Percentiles rank a stretch among this genome's conserved stretches.
These are phyloP conservation scores for Brassica carinata DNA, from an alignment of 345 rosid species.

Conservation along the genomic window DNA sequence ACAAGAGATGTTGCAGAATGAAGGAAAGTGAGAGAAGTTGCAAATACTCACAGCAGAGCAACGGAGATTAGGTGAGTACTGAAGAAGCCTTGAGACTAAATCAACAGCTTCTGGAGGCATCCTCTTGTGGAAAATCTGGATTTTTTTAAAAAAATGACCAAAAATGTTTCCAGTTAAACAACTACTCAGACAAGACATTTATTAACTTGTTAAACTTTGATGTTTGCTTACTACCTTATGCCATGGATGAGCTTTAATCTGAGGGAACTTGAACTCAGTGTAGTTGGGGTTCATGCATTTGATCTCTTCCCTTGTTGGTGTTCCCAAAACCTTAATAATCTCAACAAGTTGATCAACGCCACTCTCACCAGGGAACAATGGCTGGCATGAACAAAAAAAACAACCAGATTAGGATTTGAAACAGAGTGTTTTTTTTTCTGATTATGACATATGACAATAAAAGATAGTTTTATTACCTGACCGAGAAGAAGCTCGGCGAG, in stretches of 20 bases:
- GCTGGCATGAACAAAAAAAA: slow-evolving; percentile 51
- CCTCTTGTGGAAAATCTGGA: slow-evolving; percentile 88
- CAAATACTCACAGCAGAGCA: slow-evolving; percentile 77
- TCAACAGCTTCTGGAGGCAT: slow-evolving; percentile 99
- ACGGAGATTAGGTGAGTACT: slow-evolving; percentile 95
- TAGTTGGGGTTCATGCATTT: slow-evolving; percentile 99
- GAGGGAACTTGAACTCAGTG: slow-evolving; percentile 95
- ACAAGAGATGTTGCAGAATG: not conserved
- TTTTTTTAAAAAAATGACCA: not conserved
- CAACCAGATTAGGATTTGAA: not conserved
- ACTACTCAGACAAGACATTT: too few species aligned
- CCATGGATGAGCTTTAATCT: slow-evolving; percentile 99
- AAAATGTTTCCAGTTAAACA: slow-evolving; percentile 14
- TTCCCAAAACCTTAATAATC: slow-evolving; percentile 96
- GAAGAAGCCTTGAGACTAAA: slow-evolving; percentile 92
- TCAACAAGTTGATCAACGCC: slow-evolving; percentile 99
- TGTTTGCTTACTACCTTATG: slow-evolving; percentile 64
- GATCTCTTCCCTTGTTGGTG: slow-evolving; percentile 97
- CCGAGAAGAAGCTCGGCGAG: slow-evolving; percentile 93
- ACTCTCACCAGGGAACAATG: slow-evolving; percentile 96
- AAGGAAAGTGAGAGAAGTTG: slow-evolving; percentile 1
- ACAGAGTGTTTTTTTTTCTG: too few species aligned
- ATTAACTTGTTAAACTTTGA: not conserved
- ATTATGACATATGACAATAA: too few species aligned
- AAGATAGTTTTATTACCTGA: too few species aligned